Percentiles rank a stretch among this genome's conserved stretches.
These are phyloP conservation scores for Andrographis paniculata DNA, from an alignment of 305 asterid species.

Conservation along the genomic window DNA sequence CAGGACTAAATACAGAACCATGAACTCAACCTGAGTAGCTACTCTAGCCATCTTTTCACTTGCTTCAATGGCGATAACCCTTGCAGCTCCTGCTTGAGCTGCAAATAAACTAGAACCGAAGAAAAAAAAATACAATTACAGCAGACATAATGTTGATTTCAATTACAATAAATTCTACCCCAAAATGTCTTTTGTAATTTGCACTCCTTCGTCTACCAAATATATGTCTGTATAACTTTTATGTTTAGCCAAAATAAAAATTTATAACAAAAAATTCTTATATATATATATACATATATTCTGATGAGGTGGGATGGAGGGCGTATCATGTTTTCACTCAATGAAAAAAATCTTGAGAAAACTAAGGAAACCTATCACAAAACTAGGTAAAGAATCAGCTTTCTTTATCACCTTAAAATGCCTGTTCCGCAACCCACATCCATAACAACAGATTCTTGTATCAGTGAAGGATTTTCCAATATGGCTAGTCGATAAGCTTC, in stretches of 20 bases:
- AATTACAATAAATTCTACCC: neutral
- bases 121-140: slow-evolving; percentile 18
- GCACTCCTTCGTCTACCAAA: too few species aligned
- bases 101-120: slow-evolving; percentile 90
- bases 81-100: slow-evolving; percentile 89
- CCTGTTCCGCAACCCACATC: slow-evolving; percentile 99
- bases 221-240: too few species aligned
- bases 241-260: too few species aligned
- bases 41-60: slow-evolving; percentile 87
- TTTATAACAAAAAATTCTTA: too few species aligned
- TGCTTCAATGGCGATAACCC: slow-evolving; percentile 83
- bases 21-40: slow-evolving; percentile 60
- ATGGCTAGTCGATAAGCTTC: slow-evolving; percentile 81
- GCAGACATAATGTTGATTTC: neutral
- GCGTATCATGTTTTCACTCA: neutral
- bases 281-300: too few species aligned
- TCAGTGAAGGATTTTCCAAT: slow-evolving; percentile 74
- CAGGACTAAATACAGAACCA: neutral
- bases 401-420: slow-evolving; percentile 56
- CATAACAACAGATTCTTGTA: slow-evolving; percentile 66
- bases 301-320: too few species aligned
- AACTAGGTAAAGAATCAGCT: neutral
- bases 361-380: neutral
- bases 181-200: too few species aligned
- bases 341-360: slow-evolving; percentile 7